phyloP scores from a whole-genome alignment of 768 basidiomycete genomes.

The Terana coerulea region DNA sequence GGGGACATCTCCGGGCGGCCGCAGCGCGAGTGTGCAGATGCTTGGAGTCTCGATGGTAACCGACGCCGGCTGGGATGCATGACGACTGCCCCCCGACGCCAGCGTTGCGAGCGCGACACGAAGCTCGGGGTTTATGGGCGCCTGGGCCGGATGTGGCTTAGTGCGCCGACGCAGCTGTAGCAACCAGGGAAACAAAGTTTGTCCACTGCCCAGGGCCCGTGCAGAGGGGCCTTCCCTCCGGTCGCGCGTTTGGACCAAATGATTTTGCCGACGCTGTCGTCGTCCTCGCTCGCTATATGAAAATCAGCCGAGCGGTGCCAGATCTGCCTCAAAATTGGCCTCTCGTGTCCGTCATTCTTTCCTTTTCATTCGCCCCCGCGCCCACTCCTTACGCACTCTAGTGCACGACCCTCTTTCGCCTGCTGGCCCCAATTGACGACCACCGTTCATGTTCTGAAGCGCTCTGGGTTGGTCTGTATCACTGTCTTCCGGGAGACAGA shows the following conservation, averaged over 20 bases:
- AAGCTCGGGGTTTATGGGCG: neutral
- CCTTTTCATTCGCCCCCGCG: slow-evolving; percentile 10
- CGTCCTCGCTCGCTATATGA: slow-evolving; percentile 19
- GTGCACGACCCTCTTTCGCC: slow-evolving; percentile 12
- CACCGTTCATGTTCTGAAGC: slow-evolving; percentile 19
- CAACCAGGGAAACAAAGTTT: slow-evolving; percentile 9
- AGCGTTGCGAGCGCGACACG: neutral
- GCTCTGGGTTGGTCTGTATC: slow-evolving; percentile 23
- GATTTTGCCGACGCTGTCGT: slow-evolving; percentile 23
- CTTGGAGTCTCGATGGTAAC: slow-evolving; percentile 2
- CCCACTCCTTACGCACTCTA: slow-evolving; percentile 9
- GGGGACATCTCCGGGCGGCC: no score
- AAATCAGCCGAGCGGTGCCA: slow-evolving; percentile 19
- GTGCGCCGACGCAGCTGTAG: neutral
- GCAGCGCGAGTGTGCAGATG: neutral
- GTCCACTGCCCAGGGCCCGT: slow-evolving; percentile 6
- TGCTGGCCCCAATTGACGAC: slow-evolving; percentile 4
- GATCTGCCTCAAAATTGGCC: slow-evolving; percentile 11
- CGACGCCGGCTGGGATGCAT: neutral
- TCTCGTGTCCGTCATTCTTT: slow-evolving; percentile 5
- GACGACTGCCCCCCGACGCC: slow-evolving; percentile 2
- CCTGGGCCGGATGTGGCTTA: neutral
- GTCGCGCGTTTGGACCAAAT: slow-evolving; percentile 17
- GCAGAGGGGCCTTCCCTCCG: slow-evolving; percentile 9
- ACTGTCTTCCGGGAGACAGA: slow-evolving; percentile 22